phyloP scores from a whole-genome alignment of 2,329 filamentous ascomycete species.

The Cordyceps sp. region DNA sequence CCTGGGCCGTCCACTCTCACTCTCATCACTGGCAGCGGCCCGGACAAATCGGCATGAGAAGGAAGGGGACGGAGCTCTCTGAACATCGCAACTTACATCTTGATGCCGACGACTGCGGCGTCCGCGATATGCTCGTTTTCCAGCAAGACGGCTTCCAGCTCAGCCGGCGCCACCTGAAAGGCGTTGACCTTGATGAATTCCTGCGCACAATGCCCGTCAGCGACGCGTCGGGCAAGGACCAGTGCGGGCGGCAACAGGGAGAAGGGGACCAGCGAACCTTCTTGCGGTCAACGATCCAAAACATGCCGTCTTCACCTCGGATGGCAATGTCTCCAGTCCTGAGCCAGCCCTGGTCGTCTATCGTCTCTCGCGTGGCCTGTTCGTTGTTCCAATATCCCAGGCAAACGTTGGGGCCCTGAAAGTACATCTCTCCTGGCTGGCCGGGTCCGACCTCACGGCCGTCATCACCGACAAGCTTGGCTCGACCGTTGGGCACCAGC shows the following conservation, averaged over 20 bases:
- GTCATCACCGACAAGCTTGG: conserved; percentile 21
- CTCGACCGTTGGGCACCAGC: conserved; percentile 10
- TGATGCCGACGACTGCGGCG: conserved; percentile 44
- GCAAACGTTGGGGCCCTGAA: conserved; percentile 56
- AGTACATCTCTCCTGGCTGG: conserved; percentile 42
- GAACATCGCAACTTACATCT: conserved; percentile 7
- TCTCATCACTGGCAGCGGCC: too few relatives aligned
- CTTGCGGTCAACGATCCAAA: conserved; percentile 68
- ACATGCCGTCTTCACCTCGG: conserved; percentile 49
- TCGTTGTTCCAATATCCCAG: conserved; percentile 57
- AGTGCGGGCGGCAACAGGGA: not conserved
- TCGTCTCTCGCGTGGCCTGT: conserved; percentile 43
- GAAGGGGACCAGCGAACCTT: conserved; percentile 26
- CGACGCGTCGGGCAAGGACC: too few relatives aligned
- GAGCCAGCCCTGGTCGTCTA: conserved; percentile 44
- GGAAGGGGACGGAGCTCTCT: not conserved
- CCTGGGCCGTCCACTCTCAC: too few relatives aligned
- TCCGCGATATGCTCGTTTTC: conserved; percentile 29
- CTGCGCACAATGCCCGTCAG: conserved; percentile 12
- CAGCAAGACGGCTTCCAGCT: conserved; percentile 34
- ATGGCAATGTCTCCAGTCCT: conserved; percentile 61
- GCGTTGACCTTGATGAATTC: conserved; percentile 43
- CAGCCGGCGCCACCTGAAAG: conserved; percentile 49
- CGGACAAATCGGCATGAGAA: not conserved
- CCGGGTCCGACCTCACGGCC: conserved; percentile 21